Base-by-base conservation (phyloP, 2,329 filamentous ascomycete species). In the Dothidotthia symphoricarpi region DNA sequence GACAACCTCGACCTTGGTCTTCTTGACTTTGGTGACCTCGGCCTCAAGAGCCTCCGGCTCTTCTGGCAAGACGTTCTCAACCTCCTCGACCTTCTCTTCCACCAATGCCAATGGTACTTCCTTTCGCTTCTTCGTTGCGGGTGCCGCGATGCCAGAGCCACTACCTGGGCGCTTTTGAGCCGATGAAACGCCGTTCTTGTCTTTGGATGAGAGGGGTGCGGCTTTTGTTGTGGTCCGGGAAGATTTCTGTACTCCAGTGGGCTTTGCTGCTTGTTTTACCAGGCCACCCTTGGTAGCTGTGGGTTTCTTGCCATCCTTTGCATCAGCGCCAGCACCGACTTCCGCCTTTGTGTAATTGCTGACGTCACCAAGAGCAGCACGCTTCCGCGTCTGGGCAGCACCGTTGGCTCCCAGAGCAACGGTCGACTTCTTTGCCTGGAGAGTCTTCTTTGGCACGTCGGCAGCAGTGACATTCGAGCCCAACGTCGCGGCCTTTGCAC, bases 271-370 rank as follows among this genome's bases (percentile, higher is more conserved):
- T 72, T 96, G 95, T 31, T 88, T 88, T 27, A 88, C 79, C 17
- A 90, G 73, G 39, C 82, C 82, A 32, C 61, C 59, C 59, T 76
- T 83, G 62, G 74, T 75, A 27, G 69, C 69, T 25, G 74, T 66
- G 30, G 75, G 71, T 76, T 95, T 95, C 76, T 94, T 95, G 53
- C 77, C 80, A 57, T 68, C 70, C 41, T 69, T 73, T 5, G 69
- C 75, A 36, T 39, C 57, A 31, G 51, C 53, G 45, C 53, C 60
- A 12, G 51, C 45, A 24, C 36, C 44, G 9, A 22, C 19, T 14
- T 87, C 86, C 31, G 78, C 77, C 69, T 96, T 97, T 57, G 82
- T 82, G 49, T 95, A 85, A 72, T 98, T 98, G 79, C 89, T 97
- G 55, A 96, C 86, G 73, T 98, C 93, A 41, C 87, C 89, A 25